These are phyloP conservation scores for Trametes punicea DNA, from an alignment of 768 basidiomycete species.

Conservation along the genomic window DNA sequence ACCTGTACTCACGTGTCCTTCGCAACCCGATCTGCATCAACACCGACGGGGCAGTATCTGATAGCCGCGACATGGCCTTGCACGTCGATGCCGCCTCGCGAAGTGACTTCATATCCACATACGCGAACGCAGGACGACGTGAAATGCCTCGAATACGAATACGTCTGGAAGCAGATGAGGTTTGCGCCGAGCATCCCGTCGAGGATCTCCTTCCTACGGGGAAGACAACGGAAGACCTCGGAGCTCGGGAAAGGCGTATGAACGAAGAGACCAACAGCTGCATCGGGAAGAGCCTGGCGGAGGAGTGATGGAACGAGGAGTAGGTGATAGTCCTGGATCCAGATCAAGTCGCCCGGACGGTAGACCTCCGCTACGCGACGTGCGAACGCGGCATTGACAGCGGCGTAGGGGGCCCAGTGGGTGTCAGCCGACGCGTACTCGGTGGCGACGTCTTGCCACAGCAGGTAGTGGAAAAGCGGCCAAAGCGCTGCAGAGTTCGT, in stretches of 20 bases:
- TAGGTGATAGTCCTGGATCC: conserved; percentile 96
- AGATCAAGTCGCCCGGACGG: conserved; percentile 76
- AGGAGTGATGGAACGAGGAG: conserved; percentile 86
- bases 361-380: conserved; percentile 70
- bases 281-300: conserved; percentile 64
- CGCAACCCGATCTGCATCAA: conserved; percentile 88
- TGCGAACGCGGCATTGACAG: conserved; percentile 85
- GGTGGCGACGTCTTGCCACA: conserved; percentile 94
- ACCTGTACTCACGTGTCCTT: conserved; percentile 57
- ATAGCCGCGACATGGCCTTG: conserved; percentile 82
- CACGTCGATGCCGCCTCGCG: conserved; percentile 65
- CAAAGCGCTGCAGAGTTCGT: conserved; percentile 63
- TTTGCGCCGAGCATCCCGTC: conserved; percentile 98
- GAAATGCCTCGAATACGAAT: conserved; percentile 95
- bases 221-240: conserved; percentile 71
- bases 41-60: conserved; percentile 90
- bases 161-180: conserved; percentile 89
- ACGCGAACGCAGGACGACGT: conserved; percentile 93
- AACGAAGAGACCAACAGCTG: conserved; percentile 86
- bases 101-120: conserved; percentile 86
- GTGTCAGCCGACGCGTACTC: conserved; percentile 84
- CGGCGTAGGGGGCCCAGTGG: conserved; percentile 76
- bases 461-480: conserved; percentile 97
- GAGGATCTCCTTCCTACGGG: conserved; percentile 86
- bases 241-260: conserved; percentile 98